These are phyloP conservation scores for Notholithocarpus densiflorus DNA, from an alignment of 306 rosid species.

Conservation along the genomic window DNA sequence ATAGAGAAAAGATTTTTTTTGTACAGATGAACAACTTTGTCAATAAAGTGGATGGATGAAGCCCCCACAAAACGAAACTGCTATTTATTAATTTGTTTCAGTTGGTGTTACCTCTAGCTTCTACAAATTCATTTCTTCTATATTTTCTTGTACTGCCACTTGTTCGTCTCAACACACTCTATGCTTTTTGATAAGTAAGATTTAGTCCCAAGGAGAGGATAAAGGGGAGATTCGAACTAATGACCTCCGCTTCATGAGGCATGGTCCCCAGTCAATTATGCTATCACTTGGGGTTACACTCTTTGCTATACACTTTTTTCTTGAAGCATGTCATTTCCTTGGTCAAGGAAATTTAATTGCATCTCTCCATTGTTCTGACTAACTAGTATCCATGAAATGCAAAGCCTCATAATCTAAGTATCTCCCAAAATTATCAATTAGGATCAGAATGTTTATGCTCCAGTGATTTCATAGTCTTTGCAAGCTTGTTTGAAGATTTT, in stretches of 20 bases:
- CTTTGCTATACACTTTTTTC: neutral
- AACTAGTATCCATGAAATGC: neutral
- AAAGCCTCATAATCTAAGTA: neutral
- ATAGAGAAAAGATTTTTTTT: neutral
- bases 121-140: neutral
- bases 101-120: neutral
- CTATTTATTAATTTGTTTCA: neutral
- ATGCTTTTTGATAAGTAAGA: too few relatives aligned
- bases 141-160: neutral
- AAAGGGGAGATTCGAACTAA: too few relatives aligned
- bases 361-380: neutral
- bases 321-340: neutral
- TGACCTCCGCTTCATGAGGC: too few relatives aligned
- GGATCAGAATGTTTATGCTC: neutral
- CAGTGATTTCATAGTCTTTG: neutral
- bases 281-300: too few relatives aligned
- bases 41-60: neutral
- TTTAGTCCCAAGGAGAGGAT: too few relatives aligned
- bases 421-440: neutral
- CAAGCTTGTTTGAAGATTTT: neutral
- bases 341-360: neutral
- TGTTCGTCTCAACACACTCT: neutral
- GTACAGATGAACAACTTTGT: neutral
- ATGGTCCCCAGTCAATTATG: too few relatives aligned
- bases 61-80: neutral